Evolutionary conservation across 176 grass and related monocot species (phyloP).

Genomic region (Oropetium thomaeum): DNA sequence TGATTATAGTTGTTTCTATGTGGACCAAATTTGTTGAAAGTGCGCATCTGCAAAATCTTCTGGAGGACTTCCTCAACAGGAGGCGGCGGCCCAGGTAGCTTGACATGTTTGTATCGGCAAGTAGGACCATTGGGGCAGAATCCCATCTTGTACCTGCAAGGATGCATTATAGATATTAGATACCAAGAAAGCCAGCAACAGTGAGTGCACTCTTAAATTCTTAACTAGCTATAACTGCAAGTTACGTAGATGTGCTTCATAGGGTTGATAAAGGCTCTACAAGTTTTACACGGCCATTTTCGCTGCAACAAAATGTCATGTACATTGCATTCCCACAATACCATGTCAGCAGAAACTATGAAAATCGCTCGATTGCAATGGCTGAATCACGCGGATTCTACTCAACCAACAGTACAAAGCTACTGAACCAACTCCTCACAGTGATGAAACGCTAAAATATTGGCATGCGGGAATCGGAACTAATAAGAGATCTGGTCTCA

Average conservation of each 20-base stretch:
- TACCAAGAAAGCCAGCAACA: neutral
- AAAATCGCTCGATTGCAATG: neutral
- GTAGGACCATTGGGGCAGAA: constrained; percentile 93
- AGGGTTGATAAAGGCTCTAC: neutral
- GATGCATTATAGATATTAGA: neutral
- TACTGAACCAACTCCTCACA: neutral
- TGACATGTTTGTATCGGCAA: constrained; percentile 84
- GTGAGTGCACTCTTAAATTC: neutral
- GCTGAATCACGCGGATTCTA: neutral
- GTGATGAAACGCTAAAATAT: neutral
- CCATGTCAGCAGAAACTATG: neutral
- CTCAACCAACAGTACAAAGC: neutral
- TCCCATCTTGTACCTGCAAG: constrained; percentile 91
- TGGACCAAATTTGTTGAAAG: constrained; percentile 50
- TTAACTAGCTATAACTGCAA: neutral
- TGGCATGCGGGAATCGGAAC: neutral
- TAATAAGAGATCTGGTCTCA: constrained; percentile 32
- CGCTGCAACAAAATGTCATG: neutral
- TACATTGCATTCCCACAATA: constrained; percentile 3
- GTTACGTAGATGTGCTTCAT: neutral
- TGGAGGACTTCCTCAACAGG: constrained; percentile 87
- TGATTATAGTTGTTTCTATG: constrained; percentile 76
- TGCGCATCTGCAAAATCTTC: constrained; percentile 63
- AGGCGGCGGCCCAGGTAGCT: constrained; percentile 51
- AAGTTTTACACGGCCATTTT: neutral